phyloP scores from a whole-genome alignment of 495 filamentous ascomycete species.

The Trichoderma gamsii region DNA sequence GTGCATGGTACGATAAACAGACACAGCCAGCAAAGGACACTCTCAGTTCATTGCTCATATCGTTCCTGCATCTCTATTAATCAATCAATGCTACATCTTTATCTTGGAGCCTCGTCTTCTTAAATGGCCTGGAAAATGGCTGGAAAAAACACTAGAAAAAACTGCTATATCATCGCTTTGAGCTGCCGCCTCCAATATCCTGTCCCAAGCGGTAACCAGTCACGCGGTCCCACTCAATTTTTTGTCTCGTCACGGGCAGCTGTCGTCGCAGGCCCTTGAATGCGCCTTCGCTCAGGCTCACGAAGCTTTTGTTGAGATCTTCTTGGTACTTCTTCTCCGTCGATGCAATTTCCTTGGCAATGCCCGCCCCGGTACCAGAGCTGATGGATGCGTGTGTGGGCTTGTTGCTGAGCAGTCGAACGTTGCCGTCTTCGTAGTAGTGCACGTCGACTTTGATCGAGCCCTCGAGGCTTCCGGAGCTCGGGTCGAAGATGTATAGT shows the following conservation, averaged over 20 bases:
- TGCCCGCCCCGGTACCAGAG: constrained; percentile 56
- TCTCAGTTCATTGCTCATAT: not conserved
- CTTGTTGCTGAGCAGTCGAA: constrained; percentile 82
- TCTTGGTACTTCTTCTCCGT: constrained; percentile 92
- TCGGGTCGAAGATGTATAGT: constrained; percentile 68
- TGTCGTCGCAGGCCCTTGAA: constrained; percentile 93
- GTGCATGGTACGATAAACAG: too few species aligned
- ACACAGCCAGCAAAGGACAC: not conserved
- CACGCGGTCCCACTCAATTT: constrained; percentile 99
- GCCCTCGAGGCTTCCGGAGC: constrained; percentile 56
- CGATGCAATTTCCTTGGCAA: constrained; percentile 67
- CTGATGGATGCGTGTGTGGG: constrained; percentile 54
- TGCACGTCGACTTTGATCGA: constrained; percentile 82
- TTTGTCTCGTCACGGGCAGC: constrained; percentile 92
- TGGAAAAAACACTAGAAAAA: not conserved
- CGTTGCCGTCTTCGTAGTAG: constrained; percentile 99
- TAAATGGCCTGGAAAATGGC: not conserved
- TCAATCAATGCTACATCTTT: not conserved
- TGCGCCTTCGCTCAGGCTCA: constrained; percentile 78
- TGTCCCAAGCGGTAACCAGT: constrained; percentile 83
- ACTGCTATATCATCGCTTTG: constrained; percentile 32
- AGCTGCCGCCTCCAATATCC: constrained; percentile 56
- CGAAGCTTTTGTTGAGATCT: constrained; percentile 87
- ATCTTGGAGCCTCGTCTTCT: not conserved
- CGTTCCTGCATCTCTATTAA: not conserved